phyloP scores from a whole-genome alignment of 163 green algal species.

The Picocystis sp. region DNA sequence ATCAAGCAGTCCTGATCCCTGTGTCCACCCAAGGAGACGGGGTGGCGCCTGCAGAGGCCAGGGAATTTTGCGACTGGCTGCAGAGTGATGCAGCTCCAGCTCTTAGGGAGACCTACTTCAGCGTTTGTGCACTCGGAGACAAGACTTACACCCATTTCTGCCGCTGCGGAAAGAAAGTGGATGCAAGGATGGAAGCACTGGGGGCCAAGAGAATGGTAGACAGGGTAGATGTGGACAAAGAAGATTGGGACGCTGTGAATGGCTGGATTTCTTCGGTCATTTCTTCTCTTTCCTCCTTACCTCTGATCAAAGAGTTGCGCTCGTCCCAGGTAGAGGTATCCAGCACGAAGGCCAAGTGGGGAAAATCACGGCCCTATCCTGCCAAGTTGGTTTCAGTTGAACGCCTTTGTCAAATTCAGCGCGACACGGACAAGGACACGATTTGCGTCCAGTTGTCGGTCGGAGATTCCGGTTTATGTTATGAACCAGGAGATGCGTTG shows the following conservation, averaged over 20 bases:
- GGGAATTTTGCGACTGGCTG: conserved; percentile 74
- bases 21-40: conserved; percentile 85
- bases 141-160: conserved; percentile 73
- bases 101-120: conserved; percentile 30
- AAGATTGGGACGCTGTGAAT: conserved; percentile 62
- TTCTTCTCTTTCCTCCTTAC: conserved; percentile 19
- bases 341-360: too few relatives aligned
- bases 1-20: conserved; percentile 49
- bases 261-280: conserved; percentile 42
- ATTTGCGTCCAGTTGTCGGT: conserved; percentile 2
- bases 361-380: too few relatives aligned
- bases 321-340: too few relatives aligned
- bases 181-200: conserved; percentile 35
- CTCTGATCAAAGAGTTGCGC: conserved; percentile 18
- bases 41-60: conserved; percentile 66
- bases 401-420: too few relatives aligned
- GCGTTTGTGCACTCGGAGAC: conserved; percentile 69
- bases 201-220: conserved; percentile 25
- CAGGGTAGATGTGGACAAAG: conserved; percentile 54
- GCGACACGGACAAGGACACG: too few relatives aligned
- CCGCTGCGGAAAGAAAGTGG: conserved; percentile 57
- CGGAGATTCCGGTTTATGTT: conserved; percentile 37
- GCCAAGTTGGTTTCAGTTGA: too few relatives aligned
- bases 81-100: conserved; percentile 17
- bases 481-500: conserved; percentile 55